Evolutionary conservation across 73 alveolate genomes (phyloP), one percentile per base, ranked within the genome.

Genomic region (Paramecium tetraurelia): DNA sequence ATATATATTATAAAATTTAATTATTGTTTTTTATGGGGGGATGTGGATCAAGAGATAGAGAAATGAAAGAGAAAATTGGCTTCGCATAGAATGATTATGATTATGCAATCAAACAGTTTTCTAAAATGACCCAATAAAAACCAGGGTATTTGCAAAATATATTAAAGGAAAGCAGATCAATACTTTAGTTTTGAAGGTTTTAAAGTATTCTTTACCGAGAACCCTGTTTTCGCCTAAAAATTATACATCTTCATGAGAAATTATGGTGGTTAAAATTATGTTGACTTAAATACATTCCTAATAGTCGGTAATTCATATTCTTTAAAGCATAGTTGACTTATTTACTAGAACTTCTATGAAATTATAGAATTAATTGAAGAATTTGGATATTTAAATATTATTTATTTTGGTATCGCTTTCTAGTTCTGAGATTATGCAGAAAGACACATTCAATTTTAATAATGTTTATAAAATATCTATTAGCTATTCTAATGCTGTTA

Each of bases 1-100:
- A 27, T 1, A 53, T 18, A 53, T 53, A 53, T 53, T 72, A 72
- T 36, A 72, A 27, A 29, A 72, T 72, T 72, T 29, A 72, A 72
- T 36, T 16, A 35, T 53, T 53, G 14, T 53, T 53, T 16, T 53
- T 16, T 24, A 80, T 80, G 90, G 90, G 77, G 18, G 90, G 77
- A 27, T 80, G 46, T 35, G 75, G 76, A 80, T 80, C 53, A 22
- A 80, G 90, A 44, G 76, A 80, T 2, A 44, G 16, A 80, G 76
- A 80, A 10, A 21, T 77, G 21, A 76, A 58, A 5, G 89, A 77
- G 40, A 40, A 80, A 21, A 7, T 80, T 20, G 75, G 76, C 3
- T 48, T 80, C 12, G 10, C 57, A 12, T 27, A 80, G 16, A 44
- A 46, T 41, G 57, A 80, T 31, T 80, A 38, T 14, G 46, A 80